Percentiles rank a stretch among this genome's conserved stretches.
Conservation (phyloP, 2,329 filamentous ascomycete species). For the Fusarium lyarnte region DNA sequence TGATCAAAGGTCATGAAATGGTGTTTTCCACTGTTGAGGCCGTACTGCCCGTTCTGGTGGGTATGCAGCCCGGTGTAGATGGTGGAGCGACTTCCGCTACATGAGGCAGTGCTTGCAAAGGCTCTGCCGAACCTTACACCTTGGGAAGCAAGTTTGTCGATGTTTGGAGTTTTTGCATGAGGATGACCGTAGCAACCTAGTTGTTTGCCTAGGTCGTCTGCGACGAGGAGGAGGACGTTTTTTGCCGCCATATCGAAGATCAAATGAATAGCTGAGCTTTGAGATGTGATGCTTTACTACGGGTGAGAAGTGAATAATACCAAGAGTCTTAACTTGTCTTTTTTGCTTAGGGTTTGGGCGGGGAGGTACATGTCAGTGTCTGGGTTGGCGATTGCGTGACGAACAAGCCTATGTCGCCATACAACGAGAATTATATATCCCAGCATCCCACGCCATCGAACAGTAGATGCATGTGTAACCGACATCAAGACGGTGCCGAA, state of each 20-base stretch:
- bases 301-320: not conserved
- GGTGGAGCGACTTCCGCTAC: constrained; percentile 57
- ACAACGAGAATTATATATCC: not conserved
- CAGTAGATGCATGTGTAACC: not conserved
- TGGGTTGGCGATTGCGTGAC: not conserved
- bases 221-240: not conserved
- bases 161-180: not conserved
- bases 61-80: constrained; percentile 61
- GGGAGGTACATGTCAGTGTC: not conserved
- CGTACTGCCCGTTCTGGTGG: constrained; percentile 58
- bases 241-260: too few relatives aligned
- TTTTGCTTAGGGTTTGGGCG: too few relatives aligned
- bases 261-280: too few relatives aligned
- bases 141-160: not conserved
- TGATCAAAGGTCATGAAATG: constrained; percentile 56
- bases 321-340: not conserved
- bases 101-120: constrained; percentile 58
- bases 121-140: not conserved
- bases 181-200: not conserved
- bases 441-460: not conserved
- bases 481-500: not conserved
- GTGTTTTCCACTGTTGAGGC: constrained; percentile 49
- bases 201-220: not conserved
- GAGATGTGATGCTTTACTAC: accelerated
- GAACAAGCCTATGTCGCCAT: not conserved